Base-by-base conservation (phyloP, 2,329 filamentous ascomycete species). In the Fusarium avenaceum region DNA sequence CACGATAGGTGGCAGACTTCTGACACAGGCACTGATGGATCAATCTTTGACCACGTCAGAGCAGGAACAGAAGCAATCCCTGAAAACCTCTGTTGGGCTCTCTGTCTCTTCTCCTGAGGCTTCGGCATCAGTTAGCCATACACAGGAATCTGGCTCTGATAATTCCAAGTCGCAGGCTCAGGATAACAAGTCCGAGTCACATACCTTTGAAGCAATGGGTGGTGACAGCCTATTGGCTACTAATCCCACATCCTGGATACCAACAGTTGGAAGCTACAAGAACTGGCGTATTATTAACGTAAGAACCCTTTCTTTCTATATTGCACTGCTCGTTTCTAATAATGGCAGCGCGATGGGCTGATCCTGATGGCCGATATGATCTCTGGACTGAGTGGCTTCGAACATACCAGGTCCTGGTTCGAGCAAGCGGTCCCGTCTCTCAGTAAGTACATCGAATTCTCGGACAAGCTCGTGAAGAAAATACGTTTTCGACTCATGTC, bases 271-370 rank as follows among this genome's bases (percentile, higher is more conserved):
- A 24, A 39, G 17, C 32, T 49, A 49, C 17, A 39, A 35, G 20
- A 24, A 26, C 6, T 49, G 46, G 46, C 46, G 46, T 28, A 30
- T 47, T 10, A 33, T 47, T 9, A 47, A 47, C 30, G 44, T 47
- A 47, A 47, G 44, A 7, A 9, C 20, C 20, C 20, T 4, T 19
- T 17, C 6, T 10, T 8, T 22, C 13, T 8, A 14, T 14, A 11
- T 43, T 11, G 4, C 20, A 22, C 20, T 46, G 7, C 30, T 8
- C 4, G 6, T 22, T 33, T 15, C 44, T 47, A 13, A 47, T 10
- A 22, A 1, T 20, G 4, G 13, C 11, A 48, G 45, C 45, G 45
- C 11, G 45, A 35, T 22, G 46, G 33, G 4, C 33, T 49, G 9
- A 14, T 14, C 8, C 22, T 26, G 1, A 20, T 49, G 22, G 6